Base-by-base conservation (phyloP, 73 alveolate genomes). In the Paraurostyla sp. region DNA sequence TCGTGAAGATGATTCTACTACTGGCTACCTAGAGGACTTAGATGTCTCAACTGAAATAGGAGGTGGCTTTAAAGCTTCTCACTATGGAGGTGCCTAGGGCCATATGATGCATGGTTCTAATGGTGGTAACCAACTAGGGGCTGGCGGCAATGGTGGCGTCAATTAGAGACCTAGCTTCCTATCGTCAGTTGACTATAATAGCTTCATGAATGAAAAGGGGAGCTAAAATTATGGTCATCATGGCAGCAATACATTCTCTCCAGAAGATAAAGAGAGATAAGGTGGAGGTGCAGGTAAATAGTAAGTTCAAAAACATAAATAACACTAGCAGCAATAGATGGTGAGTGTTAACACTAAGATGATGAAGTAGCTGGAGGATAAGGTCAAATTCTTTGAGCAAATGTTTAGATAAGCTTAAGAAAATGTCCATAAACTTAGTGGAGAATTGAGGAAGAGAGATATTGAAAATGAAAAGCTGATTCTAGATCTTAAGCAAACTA, bases 391-490 rank as follows among this genome's bases (percentile, higher is more conserved):
- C 78, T 60, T 60, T 60, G 78, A 60, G 25, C 3, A 25, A 9
- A 60, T 60, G 45, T 60, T 27, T 9, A 60, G 78, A 27, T 27
- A 60, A 60, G 50, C 78, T 3, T 30, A 60, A 25, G 78, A 18
- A 33, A 60, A 60, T 60, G 50, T 60, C 32, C 45, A 60, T 23
- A 60, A 60, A 29, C 25, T 60, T 13, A 60, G 9, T 6, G 78
- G 50, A 7, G 78, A 60, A 9, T 29, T 60, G 7, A 60, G 50
- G 50, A 60, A 60, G 78, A 60, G 32, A 27, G 78, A 60, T 60
- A 45, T 60, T 9, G 78, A 60, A 60, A 60, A 60, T 60, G 78
- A 60, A 60, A 60, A 33, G 50, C 78, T 60, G 3, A 60, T 60
- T 30, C 13, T 60, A 33, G 78, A 60, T 60, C 50, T 60, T 6